Evolutionary conservation across 352 stramenopile species (phyloP).

Genomic region (Globisporangium echinulatum): DNA sequence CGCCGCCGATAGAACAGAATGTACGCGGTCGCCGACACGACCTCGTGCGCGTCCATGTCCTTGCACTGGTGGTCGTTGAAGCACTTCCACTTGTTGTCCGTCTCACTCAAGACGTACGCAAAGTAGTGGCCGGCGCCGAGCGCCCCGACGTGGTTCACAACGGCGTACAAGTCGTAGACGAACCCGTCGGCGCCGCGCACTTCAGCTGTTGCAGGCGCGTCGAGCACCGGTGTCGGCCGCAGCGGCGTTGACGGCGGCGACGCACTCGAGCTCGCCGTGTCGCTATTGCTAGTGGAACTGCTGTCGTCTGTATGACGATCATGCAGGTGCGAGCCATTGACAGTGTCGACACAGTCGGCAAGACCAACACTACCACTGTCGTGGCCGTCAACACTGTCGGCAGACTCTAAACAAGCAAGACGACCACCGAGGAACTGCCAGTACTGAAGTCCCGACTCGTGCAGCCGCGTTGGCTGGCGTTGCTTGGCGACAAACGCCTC

Average conservation of each 20-base stretch:
- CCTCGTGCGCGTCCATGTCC: slow-evolving; percentile 82
- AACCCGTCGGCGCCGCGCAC: slow-evolving; percentile 46
- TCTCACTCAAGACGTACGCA: slow-evolving; percentile 74
- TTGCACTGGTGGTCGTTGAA: slow-evolving; percentile 96
- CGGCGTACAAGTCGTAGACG: slow-evolving; percentile 95
- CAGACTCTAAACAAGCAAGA: slow-evolving; percentile 10
- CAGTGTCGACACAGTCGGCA: slow-evolving; percentile 10
- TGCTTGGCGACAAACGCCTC: slow-evolving; percentile 69
- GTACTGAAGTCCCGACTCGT: slow-evolving; percentile 51
- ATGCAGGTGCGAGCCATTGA: background rate
- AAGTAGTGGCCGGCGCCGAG: slow-evolving; percentile 96
- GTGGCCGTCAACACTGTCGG: background rate
- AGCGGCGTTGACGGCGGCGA: background rate
- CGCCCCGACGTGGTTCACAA: slow-evolving; percentile 97
- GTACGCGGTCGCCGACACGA: slow-evolving; percentile 84
- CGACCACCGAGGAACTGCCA: slow-evolving; percentile 78
- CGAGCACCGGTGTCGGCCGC: slow-evolving; percentile 25
- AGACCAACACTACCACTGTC: background rate
- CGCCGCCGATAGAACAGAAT: slow-evolving; percentile 88
- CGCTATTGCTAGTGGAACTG: background rate
- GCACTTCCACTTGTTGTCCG: slow-evolving; percentile 94
- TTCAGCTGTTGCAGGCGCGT: slow-evolving; percentile 53
- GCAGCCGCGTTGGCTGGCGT: slow-evolving; percentile 30
- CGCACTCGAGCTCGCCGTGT: background rate
- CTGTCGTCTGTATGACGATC: too few species aligned